These are phyloP conservation scores for Liriodendron chinense DNA, from an alignment of 164 flowering plant species.

Conservation along the genomic window DNA sequence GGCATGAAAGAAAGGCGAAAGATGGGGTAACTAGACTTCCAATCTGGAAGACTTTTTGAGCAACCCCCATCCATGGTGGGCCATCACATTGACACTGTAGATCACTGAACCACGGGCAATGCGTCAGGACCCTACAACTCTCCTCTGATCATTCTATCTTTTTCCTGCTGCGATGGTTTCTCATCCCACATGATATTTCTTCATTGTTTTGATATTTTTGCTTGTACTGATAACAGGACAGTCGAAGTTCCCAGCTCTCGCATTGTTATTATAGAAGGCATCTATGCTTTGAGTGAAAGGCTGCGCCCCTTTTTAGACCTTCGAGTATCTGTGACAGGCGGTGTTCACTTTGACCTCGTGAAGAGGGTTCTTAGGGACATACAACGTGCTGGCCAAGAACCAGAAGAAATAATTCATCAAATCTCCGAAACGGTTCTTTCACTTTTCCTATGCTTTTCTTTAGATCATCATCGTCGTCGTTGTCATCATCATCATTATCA, in stretches of 20 bases:
- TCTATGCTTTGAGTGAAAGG: constrained; percentile 91
- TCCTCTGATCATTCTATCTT: background rate
- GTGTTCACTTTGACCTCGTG: constrained; percentile 97
- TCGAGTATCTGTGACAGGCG: constrained; percentile 91
- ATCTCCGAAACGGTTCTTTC: constrained; percentile 93
- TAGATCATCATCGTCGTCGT: background rate
- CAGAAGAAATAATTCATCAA: constrained; percentile 95
- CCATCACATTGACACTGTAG: background rate
- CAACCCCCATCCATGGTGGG: background rate
- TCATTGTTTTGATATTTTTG: background rate
- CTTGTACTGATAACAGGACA: constrained; percentile 41
- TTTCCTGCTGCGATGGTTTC: background rate
- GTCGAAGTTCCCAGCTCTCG: constrained; percentile 89
- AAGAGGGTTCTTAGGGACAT: constrained; percentile 94
- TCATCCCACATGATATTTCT: background rate
- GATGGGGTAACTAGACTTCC: background rate
- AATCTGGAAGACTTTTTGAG: background rate
- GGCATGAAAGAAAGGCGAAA: too few relatives aligned
- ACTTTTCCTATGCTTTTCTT: constrained; percentile 18
- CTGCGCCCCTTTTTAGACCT: constrained; percentile 82
- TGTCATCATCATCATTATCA: background rate
- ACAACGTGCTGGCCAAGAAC: constrained; percentile 96
- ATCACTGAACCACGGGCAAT: background rate
- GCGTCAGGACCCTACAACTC: background rate
- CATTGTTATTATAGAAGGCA: constrained; percentile 91